Base-by-base conservation (phyloP, 345 rosid genomes). In the Arabis hirsuta region DNA sequence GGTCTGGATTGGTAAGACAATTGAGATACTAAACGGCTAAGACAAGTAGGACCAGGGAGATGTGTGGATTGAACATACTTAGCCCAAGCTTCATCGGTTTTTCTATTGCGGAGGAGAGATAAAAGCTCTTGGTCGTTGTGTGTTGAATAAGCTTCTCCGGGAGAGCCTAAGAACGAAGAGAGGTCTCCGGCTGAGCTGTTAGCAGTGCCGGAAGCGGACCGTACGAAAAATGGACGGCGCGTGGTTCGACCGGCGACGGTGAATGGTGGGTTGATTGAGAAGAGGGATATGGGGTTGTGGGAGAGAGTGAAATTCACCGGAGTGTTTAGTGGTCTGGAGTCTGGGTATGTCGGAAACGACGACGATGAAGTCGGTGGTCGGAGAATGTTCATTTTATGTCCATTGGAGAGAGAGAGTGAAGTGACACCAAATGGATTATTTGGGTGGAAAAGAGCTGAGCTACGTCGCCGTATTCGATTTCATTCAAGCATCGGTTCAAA, bases 21-120 rank as follows among this genome's bases (percentile, higher is more conserved):
- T 52, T 94, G 98, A 14, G 97, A 84, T 32, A 94, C 87, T 52
- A 94, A 83, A 74, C 98, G 96, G 88, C 96, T 89, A 41, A 94
- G 92, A 71, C 97, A 91, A 72, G 94, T 84, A 54, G 97, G 83
- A 34, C 79, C 85, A 1, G 98, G 96, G 20, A 94, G 91, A 64
- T 73, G 83, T 62, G 85, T 19, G 53, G 80, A 82, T 52, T 83
- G 89, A 4, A 82, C 67, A 74, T 94, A 94, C n/a, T 72, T 55
- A 29, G 55, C 65, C 98, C 98, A 94, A 13, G 98, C 98, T 47
- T 85, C 91, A 9, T 87, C 90, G 22, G 97, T 94, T 77, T 59
- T 82, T 44, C 95, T 55, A 51, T 81, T 88, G 32, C 95, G 95
- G 50, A 94, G 98, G 70, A 90, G 97, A 10, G 69, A 68, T 4